Percentiles rank a stretch among this genome's conserved stretches.
Evolutionary conservation across 208 protist genomes (phyloP).

Genomic region (Entamoeba invadens): DNA sequence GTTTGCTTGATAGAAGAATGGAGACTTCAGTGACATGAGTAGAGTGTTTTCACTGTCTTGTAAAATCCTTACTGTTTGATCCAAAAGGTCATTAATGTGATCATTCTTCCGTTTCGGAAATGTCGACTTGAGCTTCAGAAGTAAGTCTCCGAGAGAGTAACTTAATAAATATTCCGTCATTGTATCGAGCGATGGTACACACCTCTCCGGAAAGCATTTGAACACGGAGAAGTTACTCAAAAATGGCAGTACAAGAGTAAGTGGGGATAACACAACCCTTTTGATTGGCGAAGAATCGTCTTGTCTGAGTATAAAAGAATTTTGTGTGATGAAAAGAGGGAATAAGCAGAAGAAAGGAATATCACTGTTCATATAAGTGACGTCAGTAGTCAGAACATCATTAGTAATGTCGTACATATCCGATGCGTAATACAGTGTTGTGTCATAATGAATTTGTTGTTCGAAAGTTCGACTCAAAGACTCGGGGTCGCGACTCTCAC

Average conservation of each 20-base stretch:
- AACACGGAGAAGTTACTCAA: neutral
- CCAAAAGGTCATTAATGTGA: neutral
- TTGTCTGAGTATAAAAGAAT: neutral
- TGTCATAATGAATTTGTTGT: neutral
- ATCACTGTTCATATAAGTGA: neutral
- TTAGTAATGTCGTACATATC: neutral
- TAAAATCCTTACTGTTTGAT: neutral
- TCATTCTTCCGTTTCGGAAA: neutral
- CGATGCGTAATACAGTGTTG: neutral
- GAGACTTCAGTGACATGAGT: neutral
- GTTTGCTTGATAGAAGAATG: neutral
- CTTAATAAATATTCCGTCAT: neutral
- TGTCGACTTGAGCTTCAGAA: neutral
- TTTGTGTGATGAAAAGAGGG: neutral
- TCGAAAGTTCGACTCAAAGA: neutral
- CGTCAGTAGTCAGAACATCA: neutral
- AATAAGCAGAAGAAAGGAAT: neutral
- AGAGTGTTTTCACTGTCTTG: neutral
- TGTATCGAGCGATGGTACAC: too few relatives aligned
- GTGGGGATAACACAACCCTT: neutral
- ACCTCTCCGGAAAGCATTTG: too few relatives aligned
- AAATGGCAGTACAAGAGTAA: neutral
- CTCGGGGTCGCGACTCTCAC: neutral
- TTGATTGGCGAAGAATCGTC: neutral
- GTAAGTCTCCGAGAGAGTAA: neutral